Conservation (phyloP, 306 rosid species). For the Vigna mungo region DNA sequence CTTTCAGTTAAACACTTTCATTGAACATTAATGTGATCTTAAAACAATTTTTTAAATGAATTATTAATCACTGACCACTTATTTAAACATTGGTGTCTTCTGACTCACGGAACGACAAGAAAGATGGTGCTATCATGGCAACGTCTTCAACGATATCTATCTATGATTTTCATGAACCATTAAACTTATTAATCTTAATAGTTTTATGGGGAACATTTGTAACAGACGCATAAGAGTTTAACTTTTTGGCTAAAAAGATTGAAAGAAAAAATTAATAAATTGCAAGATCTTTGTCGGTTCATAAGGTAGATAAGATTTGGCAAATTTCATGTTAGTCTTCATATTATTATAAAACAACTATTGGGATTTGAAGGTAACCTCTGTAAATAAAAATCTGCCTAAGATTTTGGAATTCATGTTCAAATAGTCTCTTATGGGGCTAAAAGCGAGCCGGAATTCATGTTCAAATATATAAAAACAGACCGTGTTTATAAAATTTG, state of each 20-base stretch:
- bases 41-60: neutral
- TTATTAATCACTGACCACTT: neutral
- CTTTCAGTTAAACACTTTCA: neutral
- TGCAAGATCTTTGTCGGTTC: slow-evolving; percentile 38
- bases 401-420: neutral
- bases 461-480: neutral
- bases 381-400: neutral
- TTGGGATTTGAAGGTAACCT: slow-evolving; percentile 12
- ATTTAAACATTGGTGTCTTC: neutral
- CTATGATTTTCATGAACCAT: no score
- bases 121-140: neutral
- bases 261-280: neutral
- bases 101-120: neutral
- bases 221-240: slow-evolving; percentile 40
- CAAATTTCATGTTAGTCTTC: neutral
- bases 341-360: neutral
- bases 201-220: slow-evolving; percentile 27
- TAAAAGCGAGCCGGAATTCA: neutral
- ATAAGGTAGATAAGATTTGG: slow-evolving; percentile 17
- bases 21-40: neutral
- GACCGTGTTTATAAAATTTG: no score
- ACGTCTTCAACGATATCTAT: neutral
- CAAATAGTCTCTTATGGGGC: neutral
- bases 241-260: slow-evolving; percentile 14
- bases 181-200: neutral